Conservation (phyloP, 2,329 filamentous ascomycete genomes). For the Cytospora mali region DNA sequence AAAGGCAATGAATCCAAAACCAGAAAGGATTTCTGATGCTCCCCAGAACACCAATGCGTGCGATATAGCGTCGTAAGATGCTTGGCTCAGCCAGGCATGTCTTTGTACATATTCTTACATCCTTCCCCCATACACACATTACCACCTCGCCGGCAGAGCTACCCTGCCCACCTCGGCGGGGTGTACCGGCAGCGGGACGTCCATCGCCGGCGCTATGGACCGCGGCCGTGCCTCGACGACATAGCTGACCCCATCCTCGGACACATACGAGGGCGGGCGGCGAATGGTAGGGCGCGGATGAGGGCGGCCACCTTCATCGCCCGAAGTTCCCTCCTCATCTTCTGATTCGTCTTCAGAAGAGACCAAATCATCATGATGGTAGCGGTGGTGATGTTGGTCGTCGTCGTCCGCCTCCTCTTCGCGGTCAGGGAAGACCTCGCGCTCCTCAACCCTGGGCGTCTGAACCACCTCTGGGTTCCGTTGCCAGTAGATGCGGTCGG, state of each 20-base stretch:
- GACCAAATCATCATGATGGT: conserved; percentile 6
- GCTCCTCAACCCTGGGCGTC: conserved; percentile 24
- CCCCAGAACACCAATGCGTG: no score
- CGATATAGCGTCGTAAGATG: no score
- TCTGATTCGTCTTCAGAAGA: conserved; percentile 30
- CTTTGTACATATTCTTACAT: not conserved
- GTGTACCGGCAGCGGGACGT: conserved; percentile 47
- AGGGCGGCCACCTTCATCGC: conserved; percentile 24
- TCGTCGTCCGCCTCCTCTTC: conserved; percentile 30
- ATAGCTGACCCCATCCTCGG: conserved; percentile 74
- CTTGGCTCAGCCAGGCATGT: not conserved
- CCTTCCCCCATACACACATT: conserved; percentile 18
- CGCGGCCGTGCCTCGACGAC: conserved; percentile 68
- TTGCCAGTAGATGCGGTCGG: conserved; percentile 80
- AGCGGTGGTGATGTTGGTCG: no score
- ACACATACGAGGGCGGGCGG: conserved; percentile 75
- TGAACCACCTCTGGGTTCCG: conserved; percentile 51
- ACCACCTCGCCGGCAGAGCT: conserved; percentile 33
- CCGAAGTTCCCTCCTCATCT: conserved; percentile 12
- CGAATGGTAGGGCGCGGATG: conserved; percentile 36
- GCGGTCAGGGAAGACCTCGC: conserved; percentile 6
- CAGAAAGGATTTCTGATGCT: no score
- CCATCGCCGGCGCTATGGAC: conserved; percentile 52
- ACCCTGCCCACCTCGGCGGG: conserved; percentile 48
- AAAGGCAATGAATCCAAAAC: no score